phyloP scores from a whole-genome alignment of 257 asterid genomes.

The Petunia secreta region DNA sequence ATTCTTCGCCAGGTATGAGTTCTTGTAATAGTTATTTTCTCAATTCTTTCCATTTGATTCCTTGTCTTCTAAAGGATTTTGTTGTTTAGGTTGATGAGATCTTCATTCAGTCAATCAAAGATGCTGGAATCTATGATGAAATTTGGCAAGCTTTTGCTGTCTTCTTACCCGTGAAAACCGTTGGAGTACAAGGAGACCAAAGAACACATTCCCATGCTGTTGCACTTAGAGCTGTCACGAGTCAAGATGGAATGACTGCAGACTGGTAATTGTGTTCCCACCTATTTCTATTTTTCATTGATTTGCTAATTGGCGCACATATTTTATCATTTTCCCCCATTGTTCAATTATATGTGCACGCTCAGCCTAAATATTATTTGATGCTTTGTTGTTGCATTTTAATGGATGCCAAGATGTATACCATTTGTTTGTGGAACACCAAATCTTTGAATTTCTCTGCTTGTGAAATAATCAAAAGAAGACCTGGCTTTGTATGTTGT shows the following conservation, averaged over 20 bases:
- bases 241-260: conserved; percentile 99
- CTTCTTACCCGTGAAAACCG: conserved; percentile 83
- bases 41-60: not conserved
- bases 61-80: not conserved
- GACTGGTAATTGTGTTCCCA: conserved; percentile 62
- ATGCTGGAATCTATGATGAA: conserved; percentile 84
- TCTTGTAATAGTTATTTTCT: not conserved
- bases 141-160: conserved; percentile 99
- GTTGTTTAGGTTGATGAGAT: conserved; percentile 84
- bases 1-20: conserved; percentile 70
- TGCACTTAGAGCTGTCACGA: conserved; percentile 93
- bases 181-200: conserved; percentile 99
- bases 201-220: conserved; percentile 93
- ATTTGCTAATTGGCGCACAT: not conserved
- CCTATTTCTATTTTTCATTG: not conserved
- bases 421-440: not conserved
- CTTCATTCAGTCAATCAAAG: conserved; percentile 86
- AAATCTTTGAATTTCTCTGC: not conserved
- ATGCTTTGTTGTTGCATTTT: not conserved
- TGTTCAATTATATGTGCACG: not conserved
- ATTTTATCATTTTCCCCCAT: not conserved
- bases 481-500: not conserved
- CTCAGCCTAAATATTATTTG: not conserved
- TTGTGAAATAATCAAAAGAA: not conserved
- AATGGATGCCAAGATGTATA: not conserved